These are phyloP conservation scores for Powellomyces hirtus DNA, from an alignment of 192 early-diverging fungal species.

Conservation along the genomic window DNA sequence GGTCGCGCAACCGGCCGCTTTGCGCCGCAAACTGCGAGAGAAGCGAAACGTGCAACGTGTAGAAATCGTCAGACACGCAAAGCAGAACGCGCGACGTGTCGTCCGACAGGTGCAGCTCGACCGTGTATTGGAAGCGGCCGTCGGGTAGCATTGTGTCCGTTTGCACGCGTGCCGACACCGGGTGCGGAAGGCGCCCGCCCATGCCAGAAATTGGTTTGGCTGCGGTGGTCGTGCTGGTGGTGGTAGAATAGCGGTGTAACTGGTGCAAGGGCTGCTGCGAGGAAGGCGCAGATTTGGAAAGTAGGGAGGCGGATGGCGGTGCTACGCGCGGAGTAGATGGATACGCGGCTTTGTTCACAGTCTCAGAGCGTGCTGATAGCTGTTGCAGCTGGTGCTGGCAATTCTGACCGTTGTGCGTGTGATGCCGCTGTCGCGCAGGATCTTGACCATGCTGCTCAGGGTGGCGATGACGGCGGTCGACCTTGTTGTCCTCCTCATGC, in stretches of 20 bases:
- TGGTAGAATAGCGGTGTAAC: background rate
- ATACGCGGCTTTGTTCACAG: background rate
- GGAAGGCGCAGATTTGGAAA: background rate
- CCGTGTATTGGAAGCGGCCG: constrained; percentile 29
- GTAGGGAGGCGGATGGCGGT: background rate
- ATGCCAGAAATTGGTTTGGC: constrained; percentile 1
- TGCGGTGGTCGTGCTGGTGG: background rate
- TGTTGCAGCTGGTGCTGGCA: background rate
- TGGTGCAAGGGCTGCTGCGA: background rate
- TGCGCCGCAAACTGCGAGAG: constrained; percentile 41
- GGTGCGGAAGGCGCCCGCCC: background rate
- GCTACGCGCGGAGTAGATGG: background rate
- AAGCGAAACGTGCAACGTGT: constrained; percentile 41
- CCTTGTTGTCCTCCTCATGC: background rate
- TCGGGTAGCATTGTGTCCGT: constrained; percentile 7
- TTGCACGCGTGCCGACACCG: constrained; percentile 19
- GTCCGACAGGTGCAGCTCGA: constrained; percentile 31
- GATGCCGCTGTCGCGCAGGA: background rate
- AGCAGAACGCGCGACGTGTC: constrained; percentile 18
- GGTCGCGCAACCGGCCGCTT: constrained; percentile 23
- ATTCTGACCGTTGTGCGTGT: background rate
- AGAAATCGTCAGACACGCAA: constrained; percentile 44
- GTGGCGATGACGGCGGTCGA: background rate
- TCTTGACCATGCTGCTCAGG: background rate
- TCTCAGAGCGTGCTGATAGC: background rate